These are phyloP conservation scores for Suillus hirtellus DNA, from an alignment of 768 basidiomycete species.

Conservation along the genomic window DNA sequence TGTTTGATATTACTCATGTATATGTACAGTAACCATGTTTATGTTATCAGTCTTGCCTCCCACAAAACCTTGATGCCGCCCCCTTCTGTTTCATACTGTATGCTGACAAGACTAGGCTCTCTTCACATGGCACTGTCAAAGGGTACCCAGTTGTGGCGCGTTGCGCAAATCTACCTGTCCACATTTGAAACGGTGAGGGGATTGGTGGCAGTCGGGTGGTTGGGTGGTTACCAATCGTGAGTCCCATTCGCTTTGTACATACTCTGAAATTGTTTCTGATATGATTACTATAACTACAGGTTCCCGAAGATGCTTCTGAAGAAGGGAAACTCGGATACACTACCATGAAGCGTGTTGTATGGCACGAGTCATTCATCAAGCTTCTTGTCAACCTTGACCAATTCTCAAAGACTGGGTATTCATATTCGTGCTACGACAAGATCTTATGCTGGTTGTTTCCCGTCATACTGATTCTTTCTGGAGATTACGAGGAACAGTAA, in stretches of 20 bases:
- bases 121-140: slow-evolving; percentile 18
- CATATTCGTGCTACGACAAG: slow-evolving; percentile 11
- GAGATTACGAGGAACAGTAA: slow-evolving; percentile 32
- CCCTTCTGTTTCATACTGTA: slow-evolving; percentile 37
- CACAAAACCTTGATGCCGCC: background rate
- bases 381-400: slow-evolving; percentile 27
- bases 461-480: slow-evolving; percentile 22
- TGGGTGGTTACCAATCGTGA: slow-evolving; percentile 25
- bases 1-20: background rate
- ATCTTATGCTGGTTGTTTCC: slow-evolving; percentile 19
- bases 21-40: background rate
- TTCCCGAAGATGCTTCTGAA: background rate
- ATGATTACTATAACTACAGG: background rate
- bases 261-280: too few relatives aligned
- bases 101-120: slow-evolving; percentile 27
- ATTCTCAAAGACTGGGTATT: slow-evolving; percentile 16
- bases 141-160: slow-evolving; percentile 22
- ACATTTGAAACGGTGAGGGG: slow-evolving; percentile 17
- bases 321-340: slow-evolving; percentile 13
- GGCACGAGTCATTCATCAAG: slow-evolving; percentile 24
- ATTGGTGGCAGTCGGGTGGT: slow-evolving; percentile 11
- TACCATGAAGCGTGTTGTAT: slow-evolving; percentile 21
- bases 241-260: background rate
- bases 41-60: background rate
- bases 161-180: slow-evolving; percentile 15